Evolutionary conservation across 495 filamentous ascomycete species (phyloP).

Genomic region (Oidiodendron maius): DNA sequence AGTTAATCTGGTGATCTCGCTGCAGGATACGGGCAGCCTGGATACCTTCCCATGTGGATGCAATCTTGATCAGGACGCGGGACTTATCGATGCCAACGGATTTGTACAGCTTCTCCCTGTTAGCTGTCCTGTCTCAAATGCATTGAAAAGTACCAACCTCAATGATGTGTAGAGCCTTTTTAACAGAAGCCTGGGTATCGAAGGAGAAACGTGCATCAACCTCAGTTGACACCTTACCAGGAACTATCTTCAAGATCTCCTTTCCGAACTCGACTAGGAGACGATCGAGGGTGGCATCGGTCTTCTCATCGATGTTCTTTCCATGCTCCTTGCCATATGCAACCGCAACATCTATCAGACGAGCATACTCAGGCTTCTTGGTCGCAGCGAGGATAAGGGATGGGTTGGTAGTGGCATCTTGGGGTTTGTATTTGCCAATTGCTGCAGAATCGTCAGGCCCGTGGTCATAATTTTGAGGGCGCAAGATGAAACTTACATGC

Average conservation of each 20-base stretch:
- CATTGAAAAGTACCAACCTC: slow-evolving; percentile 50
- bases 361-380: slow-evolving; percentile 96
- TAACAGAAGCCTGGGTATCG: slow-evolving; percentile 82
- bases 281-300: slow-evolving; percentile 80
- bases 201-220: slow-evolving; percentile 97
- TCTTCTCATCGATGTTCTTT: slow-evolving; percentile 61
- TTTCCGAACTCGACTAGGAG: slow-evolving; percentile 97
- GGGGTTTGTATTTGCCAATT: slow-evolving; percentile 99
- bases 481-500: slow-evolving; percentile 45
- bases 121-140: neutral
- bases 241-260: slow-evolving; percentile 94
- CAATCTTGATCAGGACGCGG: slow-evolving; percentile 87
- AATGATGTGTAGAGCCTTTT: slow-evolving; percentile 97
- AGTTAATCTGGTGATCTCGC: slow-evolving; percentile 89
- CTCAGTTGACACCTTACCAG: slow-evolving; percentile 97
- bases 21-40: slow-evolving; percentile 93
- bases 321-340: slow-evolving; percentile 76
- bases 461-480: neutral
- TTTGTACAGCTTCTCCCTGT: slow-evolving; percentile 71
- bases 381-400: slow-evolving; percentile 95
- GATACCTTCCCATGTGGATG: slow-evolving; percentile 94
- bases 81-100: slow-evolving; percentile 85
- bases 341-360: slow-evolving; percentile 82
- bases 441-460: slow-evolving; percentile 50
- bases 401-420: slow-evolving; percentile 99